Conservation (phyloP, 106 monocot species). For the Allium cepa region DNA sequence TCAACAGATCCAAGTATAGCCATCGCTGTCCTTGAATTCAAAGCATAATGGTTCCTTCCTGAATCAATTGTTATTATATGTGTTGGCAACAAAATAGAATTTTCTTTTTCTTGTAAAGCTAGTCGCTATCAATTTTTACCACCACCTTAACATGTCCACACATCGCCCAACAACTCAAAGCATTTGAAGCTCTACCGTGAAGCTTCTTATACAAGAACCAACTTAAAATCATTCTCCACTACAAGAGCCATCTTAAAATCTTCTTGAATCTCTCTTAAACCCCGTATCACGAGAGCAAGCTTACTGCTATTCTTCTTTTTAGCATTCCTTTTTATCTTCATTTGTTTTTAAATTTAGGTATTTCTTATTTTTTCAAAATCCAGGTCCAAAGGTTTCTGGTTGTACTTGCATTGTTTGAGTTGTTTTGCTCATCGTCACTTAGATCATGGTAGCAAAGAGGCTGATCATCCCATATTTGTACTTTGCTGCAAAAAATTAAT, state of each 20-base stretch:
- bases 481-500: background rate
- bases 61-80: slow-evolving; percentile 88
- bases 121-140: slow-evolving; percentile 84
- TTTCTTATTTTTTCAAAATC: background rate
- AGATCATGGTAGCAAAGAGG: slow-evolving; percentile 8
- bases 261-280: slow-evolving; percentile 66
- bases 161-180: slow-evolving; percentile 90
- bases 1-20: slow-evolving; percentile 72
- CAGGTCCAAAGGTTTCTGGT: too few species aligned
- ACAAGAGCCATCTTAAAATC: slow-evolving; percentile 98
- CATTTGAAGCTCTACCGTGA: slow-evolving; percentile 62
- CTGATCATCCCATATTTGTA: slow-evolving; percentile 24
- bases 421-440: slow-evolving; percentile 4
- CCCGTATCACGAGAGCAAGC: slow-evolving; percentile 52
- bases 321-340: background rate
- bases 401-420: background rate
- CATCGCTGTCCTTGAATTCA: slow-evolving; percentile 99
- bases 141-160: slow-evolving; percentile 99
- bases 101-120: slow-evolving; percentile 82
- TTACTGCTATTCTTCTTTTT: slow-evolving; percentile 19
- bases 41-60: slow-evolving; percentile 96
- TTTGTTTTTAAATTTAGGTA: background rate
- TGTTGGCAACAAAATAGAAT: slow-evolving; percentile 73
- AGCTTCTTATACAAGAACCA: slow-evolving; percentile 96
- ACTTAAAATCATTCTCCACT: slow-evolving; percentile 93